These are phyloP conservation scores for Wallemia mellicola DNA, from an alignment of 1,284 basidiomycete species.

Conservation along the genomic window DNA sequence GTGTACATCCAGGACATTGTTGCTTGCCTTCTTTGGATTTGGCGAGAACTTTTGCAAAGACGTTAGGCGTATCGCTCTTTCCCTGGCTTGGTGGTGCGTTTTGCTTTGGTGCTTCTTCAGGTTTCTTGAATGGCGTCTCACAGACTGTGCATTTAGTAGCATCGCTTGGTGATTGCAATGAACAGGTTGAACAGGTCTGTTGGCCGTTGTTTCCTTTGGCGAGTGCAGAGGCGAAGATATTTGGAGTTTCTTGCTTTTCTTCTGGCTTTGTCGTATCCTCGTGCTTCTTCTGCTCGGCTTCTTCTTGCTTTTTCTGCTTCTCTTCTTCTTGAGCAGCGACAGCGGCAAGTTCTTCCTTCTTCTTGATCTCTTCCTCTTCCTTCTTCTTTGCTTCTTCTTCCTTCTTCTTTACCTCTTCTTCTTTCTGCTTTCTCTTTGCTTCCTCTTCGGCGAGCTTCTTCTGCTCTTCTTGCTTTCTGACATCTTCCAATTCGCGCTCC, in stretches of 20 bases:
- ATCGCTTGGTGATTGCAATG: neutral
- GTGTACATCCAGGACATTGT: neutral
- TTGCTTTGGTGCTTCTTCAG: neutral
- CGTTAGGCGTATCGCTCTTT: neutral
- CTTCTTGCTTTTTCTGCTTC: neutral
- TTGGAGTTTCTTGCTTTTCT: neutral
- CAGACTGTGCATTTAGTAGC: neutral
- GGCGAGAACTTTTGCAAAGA: neutral
- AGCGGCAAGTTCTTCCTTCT: neutral
- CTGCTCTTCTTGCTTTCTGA: neutral
- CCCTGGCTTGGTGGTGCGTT: neutral
- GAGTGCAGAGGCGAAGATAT: neutral
- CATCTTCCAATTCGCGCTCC: neutral
- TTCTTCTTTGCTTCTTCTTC: neutral
- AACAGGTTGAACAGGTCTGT: neutral
- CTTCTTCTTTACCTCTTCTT: neutral
- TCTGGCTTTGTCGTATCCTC: too few relatives aligned
- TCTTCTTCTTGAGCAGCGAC: neutral
- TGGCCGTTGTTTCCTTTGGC: neutral
- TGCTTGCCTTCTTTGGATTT: neutral
- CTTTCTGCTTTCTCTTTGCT: neutral
- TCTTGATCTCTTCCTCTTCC: neutral
- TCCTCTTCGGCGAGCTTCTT: neutral
- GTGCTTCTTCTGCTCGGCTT: too few relatives aligned
- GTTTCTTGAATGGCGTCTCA: neutral